Evolutionary conservation across 306 rosid species (phyloP).

Genomic region (Vigna trinervia): DNA sequence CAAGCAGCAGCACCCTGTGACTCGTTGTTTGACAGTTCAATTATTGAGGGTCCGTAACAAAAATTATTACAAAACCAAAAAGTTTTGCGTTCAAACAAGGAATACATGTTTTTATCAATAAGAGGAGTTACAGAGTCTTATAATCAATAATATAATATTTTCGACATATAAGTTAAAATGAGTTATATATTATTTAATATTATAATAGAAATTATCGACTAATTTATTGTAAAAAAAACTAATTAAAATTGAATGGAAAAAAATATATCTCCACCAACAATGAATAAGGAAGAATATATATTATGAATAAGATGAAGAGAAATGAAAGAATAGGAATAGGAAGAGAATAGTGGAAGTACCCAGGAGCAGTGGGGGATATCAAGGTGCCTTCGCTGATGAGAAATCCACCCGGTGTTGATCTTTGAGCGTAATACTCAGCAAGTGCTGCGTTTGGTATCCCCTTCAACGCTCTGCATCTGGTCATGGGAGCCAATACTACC

Average conservation of each 20-base stretch:
- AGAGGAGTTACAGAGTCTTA: background rate
- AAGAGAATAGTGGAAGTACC: conserved; percentile 30
- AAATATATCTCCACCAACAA: too few relatives aligned
- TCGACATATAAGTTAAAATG: background rate
- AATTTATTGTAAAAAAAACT: background rate
- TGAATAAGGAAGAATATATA: background rate
- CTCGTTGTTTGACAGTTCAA: background rate
- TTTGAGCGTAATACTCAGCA: conserved; percentile 48
- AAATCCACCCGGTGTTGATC: conserved; percentile 54
- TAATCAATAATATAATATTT: background rate
- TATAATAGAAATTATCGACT: background rate
- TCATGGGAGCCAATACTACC: conserved; percentile 59
- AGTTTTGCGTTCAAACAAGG: background rate
- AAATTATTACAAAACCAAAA: background rate
- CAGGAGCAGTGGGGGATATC: conserved; percentile 53
- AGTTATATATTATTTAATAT: background rate
- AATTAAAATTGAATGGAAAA: background rate
- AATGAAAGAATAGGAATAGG: too few relatives aligned
- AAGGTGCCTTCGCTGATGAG: conserved; percentile 57
- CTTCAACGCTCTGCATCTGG: conserved; percentile 57
- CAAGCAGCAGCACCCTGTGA: background rate
- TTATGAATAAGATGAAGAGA: too few relatives aligned
- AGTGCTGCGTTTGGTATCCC: conserved; percentile 46
- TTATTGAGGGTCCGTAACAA: background rate
- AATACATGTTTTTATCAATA: background rate